Evolutionary conservation across 352 stramenopile genomes (phyloP), one percentile per base, ranked within the genome.

Genomic region (Halophytophthora polymorphica): DNA sequence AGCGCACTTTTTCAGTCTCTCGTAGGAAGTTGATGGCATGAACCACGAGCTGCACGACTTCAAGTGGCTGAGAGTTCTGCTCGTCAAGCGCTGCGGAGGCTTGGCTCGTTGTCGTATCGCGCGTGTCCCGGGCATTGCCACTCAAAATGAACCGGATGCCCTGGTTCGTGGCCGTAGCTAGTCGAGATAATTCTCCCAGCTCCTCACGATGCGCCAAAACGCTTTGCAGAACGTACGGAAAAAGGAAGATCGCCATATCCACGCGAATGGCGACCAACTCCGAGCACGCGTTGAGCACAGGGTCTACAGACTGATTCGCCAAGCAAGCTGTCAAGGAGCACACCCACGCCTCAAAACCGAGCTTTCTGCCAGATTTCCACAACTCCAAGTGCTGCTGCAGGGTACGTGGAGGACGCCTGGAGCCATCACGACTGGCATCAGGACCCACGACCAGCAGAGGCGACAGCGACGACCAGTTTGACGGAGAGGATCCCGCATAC

Each of bases 21-120:
- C 80, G 74, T 0, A 91, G 53, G 31, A 93, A 95, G 37, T 84
- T 93, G 18, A 94, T 74, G 14, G 53, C 79, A 48, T 95, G 85
- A 46, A 95, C 55, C 3, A 94, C 28, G 14, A 91, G 56, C 50
- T 95, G 85, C 25, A 86, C 58, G 5, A 76, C 66, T 44, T 83
- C 54, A 15, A 68, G 53, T 23, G 68, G 66, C 17, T 70, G 67
- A n/a, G 44, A 62, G 31, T 28, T 19, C 5, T 17, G 50, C 21
- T 35, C 35, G 44, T 42, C 21, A 6, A 49, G 5, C 15, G 13
- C 10, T 42, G 51, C 35, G 40, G n/a, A 31, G 19, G 11, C 18
- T 39, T 21, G 31, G 7, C 15, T 35, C 31, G 11, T 31, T 19
- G 12, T 12, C 23, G 6, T 22, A 45, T 37, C 29, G 10, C 8